Evolutionary conservation across 164 flowering plant genomes (phyloP).

Genomic region (Tinospora cordifolia): DNA sequence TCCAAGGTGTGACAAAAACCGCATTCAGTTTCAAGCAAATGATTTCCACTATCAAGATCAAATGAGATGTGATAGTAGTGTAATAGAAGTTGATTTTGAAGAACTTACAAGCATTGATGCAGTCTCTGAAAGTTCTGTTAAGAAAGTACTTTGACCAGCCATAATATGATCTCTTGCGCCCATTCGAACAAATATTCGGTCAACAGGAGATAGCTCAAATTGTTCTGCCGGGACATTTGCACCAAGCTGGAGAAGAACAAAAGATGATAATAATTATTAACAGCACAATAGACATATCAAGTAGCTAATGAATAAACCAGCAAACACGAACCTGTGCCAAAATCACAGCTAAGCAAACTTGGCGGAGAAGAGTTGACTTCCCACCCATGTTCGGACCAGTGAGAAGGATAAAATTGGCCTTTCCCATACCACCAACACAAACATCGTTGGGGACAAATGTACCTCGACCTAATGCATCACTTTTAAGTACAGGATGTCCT

Average conservation of each 20-base stretch:
- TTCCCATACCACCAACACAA: constrained; percentile 58
- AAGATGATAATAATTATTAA: constrained; percentile 11
- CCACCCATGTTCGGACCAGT: constrained; percentile 99
- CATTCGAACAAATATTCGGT: constrained; percentile 91
- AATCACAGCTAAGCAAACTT: constrained; percentile 84
- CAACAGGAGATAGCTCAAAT: constrained; percentile 76
- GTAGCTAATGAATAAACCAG: not conserved
- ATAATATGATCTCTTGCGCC: constrained; percentile 97
- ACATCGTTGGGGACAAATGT: constrained; percentile 88
- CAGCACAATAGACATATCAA: not conserved
- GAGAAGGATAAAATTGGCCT: constrained; percentile 81
- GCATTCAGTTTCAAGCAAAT: not conserved
- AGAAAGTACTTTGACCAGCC: constrained; percentile 96
- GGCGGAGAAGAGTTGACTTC: constrained; percentile 93
- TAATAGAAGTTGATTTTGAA: not conserved
- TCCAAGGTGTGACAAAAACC: not conserved
- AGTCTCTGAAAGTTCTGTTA: constrained; percentile 95
- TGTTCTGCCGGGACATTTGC: constrained; percentile 94
- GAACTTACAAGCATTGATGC: constrained; percentile 79
- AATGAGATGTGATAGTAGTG: not conserved
- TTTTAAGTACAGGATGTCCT: constrained; percentile 80
- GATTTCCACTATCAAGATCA: not conserved
- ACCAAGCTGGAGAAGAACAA: constrained; percentile 51
- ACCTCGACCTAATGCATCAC: constrained; percentile 70
- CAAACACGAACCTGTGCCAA: constrained; percentile 67